Conservation (phyloP, 2,329 filamentous ascomycete species). For the Stylonectria norvegica region DNA sequence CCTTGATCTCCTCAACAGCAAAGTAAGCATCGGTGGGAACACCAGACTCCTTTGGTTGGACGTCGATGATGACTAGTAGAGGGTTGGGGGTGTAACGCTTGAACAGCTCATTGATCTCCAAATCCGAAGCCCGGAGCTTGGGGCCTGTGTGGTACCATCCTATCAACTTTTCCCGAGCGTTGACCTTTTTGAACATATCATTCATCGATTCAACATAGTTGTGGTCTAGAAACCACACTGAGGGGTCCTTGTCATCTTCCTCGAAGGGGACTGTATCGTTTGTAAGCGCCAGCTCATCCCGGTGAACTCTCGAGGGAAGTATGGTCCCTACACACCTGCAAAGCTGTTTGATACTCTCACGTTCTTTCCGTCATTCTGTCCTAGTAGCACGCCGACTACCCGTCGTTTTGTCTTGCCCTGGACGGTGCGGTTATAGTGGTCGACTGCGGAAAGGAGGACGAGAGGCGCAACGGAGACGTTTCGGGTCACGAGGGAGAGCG, state of each 20-base stretch:
- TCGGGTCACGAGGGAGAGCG: slow-evolving; percentile 87
- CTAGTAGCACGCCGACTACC: slow-evolving; percentile 90
- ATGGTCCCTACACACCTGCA: slow-evolving; percentile 66
- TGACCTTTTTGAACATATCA: slow-evolving; percentile 99
- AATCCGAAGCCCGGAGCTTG: slow-evolving; percentile 91
- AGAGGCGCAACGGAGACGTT: slow-evolving; percentile 97
- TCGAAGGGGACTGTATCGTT: slow-evolving; percentile 79
- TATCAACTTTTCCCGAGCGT: slow-evolving; percentile 96
- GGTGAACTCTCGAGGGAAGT: slow-evolving; percentile 5
- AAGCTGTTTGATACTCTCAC: slow-evolving; percentile 99
- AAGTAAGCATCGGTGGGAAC: slow-evolving; percentile 99
- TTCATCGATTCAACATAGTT: slow-evolving; percentile 99
- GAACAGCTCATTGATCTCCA: slow-evolving; percentile 99
- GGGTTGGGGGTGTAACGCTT: slow-evolving; percentile 98
- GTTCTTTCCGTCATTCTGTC: slow-evolving; percentile 93
- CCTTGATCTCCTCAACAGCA: slow-evolving; percentile 98
- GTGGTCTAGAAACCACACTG: slow-evolving; percentile 98
- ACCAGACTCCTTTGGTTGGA: slow-evolving; percentile 95
- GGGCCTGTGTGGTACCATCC: slow-evolving; percentile 99
- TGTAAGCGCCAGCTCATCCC: slow-evolving; percentile 12
- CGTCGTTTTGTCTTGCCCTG: slow-evolving; percentile 82
- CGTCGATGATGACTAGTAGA: slow-evolving; percentile 94
- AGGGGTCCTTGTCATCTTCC: slow-evolving; percentile 97
- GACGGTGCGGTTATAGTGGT: slow-evolving; percentile 92
- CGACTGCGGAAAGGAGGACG: slow-evolving; percentile 94